These are phyloP conservation scores for Vigna reflexopilosa DNA, from an alignment of 306 rosid genomes.

Conservation along the genomic window DNA sequence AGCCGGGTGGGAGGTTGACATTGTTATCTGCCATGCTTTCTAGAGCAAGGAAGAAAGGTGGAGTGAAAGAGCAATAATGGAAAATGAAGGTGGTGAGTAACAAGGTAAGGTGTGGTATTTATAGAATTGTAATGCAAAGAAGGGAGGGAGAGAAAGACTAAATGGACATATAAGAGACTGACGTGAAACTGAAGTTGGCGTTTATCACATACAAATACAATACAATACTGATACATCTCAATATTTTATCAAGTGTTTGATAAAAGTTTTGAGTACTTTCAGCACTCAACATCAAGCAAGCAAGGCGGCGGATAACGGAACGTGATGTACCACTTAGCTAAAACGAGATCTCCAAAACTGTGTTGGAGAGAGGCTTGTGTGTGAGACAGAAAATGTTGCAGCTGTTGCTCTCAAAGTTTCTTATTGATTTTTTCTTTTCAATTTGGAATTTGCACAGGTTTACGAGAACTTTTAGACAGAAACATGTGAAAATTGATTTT, in stretches of 20 bases:
- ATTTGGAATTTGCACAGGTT: not conserved
- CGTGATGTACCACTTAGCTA: conserved; percentile 42
- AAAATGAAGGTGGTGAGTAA: conserved; percentile 32
- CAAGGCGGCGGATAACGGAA: conserved; percentile 63
- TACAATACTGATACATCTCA: conserved; percentile 29
- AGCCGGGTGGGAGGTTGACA: conserved; percentile 91
- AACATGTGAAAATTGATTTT: not conserved
- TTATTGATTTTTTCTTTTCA: not conserved
- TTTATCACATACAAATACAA: conserved; percentile 39
- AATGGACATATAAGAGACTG: conserved; percentile 25
- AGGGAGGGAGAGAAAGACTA: conserved; percentile 32
- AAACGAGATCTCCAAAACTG: conserved; percentile 46
- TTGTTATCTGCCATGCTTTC: conserved; percentile 60
- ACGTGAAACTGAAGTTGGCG: conserved; percentile 67
- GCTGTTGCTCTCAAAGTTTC: conserved; percentile 18
- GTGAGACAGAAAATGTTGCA: not conserved
- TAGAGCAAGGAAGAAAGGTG: not conserved
- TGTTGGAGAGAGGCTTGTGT: conserved; percentile 22
- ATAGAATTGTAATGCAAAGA: conserved; percentile 46
- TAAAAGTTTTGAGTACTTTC: conserved; percentile 20
- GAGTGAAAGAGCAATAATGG: conserved; percentile 10
- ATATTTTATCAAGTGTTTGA: conserved; percentile 39
- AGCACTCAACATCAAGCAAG: conserved; percentile 42
- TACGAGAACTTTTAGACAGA: not conserved
- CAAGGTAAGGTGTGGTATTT: conserved; percentile 54